Conservation (phyloP, 2,329 filamentous ascomycete species). For the Lecanicillium sp. region DNA sequence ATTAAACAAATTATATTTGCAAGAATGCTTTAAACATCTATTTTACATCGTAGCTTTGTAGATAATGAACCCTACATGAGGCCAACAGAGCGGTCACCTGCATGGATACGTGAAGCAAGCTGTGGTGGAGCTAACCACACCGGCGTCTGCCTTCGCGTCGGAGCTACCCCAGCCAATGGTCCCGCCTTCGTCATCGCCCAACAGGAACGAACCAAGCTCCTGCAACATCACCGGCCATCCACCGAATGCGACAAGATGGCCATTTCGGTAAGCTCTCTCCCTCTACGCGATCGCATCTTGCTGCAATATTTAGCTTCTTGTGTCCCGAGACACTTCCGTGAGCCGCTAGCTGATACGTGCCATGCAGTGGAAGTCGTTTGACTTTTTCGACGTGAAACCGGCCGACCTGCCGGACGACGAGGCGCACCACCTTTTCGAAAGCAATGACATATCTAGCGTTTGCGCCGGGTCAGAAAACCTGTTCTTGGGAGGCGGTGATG, state of each 20-base stretch:
- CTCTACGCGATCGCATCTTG: too few relatives aligned
- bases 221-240: conserved; percentile 1
- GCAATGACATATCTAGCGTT: conserved; percentile 73
- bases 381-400: conserved; percentile 94
- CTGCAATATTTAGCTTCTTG: too few relatives aligned
- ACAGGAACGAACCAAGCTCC: background rate
- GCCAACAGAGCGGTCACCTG: too few relatives aligned
- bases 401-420: conserved; percentile 75
- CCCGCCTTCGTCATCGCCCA: conserved; percentile 8
- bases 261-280: conserved; percentile 13
- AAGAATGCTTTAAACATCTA: too few relatives aligned
- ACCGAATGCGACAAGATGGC: conserved; percentile 15
- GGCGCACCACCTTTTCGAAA: conserved; percentile 69
- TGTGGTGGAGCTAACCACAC: too few relatives aligned
- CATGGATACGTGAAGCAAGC: too few relatives aligned
- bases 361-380: conserved; percentile 91
- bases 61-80: too few relatives aligned
- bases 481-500: conserved; percentile 80
- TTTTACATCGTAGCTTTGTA: too few relatives aligned
- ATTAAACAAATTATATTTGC: too few relatives aligned
- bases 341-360: background rate
- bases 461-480: conserved; percentile 83
- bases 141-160: too few relatives aligned
- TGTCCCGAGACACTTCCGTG: background rate
- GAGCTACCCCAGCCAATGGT: conserved; percentile 7